Base-by-base conservation (phyloP, 257 asterid genomes). In the Misopates orontium region DNA sequence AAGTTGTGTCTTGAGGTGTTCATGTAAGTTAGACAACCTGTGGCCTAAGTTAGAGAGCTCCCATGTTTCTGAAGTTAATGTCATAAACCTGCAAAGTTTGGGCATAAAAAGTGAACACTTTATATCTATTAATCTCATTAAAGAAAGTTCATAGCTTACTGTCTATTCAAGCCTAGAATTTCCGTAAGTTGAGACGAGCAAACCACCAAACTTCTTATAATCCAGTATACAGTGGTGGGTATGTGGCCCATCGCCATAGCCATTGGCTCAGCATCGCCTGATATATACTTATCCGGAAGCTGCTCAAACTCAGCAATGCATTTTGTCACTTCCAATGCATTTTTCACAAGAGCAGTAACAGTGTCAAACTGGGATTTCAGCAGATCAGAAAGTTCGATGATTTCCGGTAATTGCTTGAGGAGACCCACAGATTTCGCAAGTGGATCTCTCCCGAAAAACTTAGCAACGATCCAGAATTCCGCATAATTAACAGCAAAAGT, bases 221-320 rank as follows among this genome's bases (percentile, higher is more conserved):
- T 78, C 97, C 96, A 91, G 61, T 91, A 88, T 32, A 86, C 94
- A 10, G 88, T 89, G 18, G 73, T 47, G 0, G 96, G 93, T 59
- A 86, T 54, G 60, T 83, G 80, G 14, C 73, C 67, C 42, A 72
- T 21, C 1, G 88, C 96, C 20, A 44, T 56, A 0, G 68, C 47
- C 80, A 84, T 31, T 0, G 88, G 83, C 47, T 87, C 88, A 2
- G 81, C 78, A 8, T 88, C 91, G 2, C 76, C 78, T 0, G 83
- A 25, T 18, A 86, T 77, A 71, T 88, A 91, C 21, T 82, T 79
- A 8, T 82, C 19, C 5, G 98, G 96, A 12, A 91, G 78, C 19
- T 39, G 63, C 40, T 71, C 77, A 48, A 91, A 79, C 64, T 81
- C 84, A 15, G 81, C 73, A 66, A 91, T 73, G 74, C 86, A 69